Percentiles rank a stretch among this genome's conserved stretches.
These are phyloP conservation scores for Corymbia citriodora DNA, from an alignment of 441 rosid genomes.

Conservation along the genomic window DNA sequence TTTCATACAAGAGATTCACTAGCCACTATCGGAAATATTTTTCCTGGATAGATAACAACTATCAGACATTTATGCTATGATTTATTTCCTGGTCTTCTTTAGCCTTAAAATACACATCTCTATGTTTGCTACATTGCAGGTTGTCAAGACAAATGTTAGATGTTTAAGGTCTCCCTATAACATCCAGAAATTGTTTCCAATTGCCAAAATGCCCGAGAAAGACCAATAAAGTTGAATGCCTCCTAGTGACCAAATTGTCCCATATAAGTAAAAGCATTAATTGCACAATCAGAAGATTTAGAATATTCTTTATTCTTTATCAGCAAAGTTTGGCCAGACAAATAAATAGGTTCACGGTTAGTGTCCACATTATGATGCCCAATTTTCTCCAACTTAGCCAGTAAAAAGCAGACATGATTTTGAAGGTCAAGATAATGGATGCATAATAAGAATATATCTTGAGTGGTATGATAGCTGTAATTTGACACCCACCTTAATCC, in stretches of 20 bases:
- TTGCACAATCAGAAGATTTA: not conserved
- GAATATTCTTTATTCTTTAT: not conserved
- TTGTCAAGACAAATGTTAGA: not conserved
- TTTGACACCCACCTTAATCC: not conserved
- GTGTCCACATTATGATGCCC: not conserved
- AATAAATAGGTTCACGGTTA: not conserved
- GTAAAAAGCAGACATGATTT: not conserved
- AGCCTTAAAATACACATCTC: not conserved
- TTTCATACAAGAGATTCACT: not conserved
- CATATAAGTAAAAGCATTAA: not conserved
- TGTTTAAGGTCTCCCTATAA: not conserved
- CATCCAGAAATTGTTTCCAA: not conserved
- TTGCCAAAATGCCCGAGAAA: not conserved
- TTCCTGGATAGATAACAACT: not conserved
- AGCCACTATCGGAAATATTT: not conserved
- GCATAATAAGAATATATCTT: not conserved
- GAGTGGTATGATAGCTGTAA: not conserved
- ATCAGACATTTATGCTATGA: not conserved
- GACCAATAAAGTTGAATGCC: not conserved
- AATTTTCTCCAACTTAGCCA: not conserved
- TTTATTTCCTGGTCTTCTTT: not conserved
- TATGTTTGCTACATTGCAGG: not conserved
- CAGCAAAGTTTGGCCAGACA: not conserved
- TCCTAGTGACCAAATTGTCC: not conserved
- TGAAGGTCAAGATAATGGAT: not conserved